Conservation (phyloP, 2,329 filamentous ascomycete genomes). For the Fusarium papillatum region DNA sequence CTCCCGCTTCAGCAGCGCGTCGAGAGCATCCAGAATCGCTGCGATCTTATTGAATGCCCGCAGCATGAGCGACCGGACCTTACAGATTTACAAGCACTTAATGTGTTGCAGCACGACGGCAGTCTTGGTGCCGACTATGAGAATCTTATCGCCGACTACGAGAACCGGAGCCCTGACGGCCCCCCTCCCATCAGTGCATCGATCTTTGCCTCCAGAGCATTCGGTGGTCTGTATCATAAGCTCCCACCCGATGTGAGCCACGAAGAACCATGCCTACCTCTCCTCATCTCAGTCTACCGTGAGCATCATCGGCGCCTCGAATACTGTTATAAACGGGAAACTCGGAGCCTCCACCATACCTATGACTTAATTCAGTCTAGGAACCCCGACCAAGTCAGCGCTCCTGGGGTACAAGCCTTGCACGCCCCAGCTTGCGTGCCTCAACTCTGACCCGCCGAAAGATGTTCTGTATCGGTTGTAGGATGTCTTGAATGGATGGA, state of each 20-base stretch:
- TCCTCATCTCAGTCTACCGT: not conserved
- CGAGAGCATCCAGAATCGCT: not conserved
- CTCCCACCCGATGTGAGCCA: not conserved
- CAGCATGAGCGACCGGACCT: not conserved
- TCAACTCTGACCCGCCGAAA: not conserved
- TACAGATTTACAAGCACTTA: not conserved
- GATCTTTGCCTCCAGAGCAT: not conserved
- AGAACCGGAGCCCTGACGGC: not conserved
- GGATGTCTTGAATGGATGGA: not conserved
- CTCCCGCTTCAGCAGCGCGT: not conserved
- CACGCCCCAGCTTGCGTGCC: not conserved
- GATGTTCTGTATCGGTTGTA: not conserved
- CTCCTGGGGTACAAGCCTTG: not conserved
- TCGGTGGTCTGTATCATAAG: not conserved
- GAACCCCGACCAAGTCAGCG: not conserved
- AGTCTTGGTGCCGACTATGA: not conserved
- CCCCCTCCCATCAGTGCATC: not conserved
- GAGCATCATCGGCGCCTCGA: not conserved
- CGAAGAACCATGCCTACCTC: not conserved
- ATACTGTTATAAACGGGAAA: not conserved
- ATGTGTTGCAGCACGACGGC: not conserved
- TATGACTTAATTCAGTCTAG: not conserved
- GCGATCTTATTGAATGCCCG: not conserved
- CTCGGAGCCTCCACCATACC: not conserved
- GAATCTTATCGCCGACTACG: not conserved